These are phyloP conservation scores for Allium fistulosum DNA, from an alignment of 106 monocot species.

Conservation along the genomic window DNA sequence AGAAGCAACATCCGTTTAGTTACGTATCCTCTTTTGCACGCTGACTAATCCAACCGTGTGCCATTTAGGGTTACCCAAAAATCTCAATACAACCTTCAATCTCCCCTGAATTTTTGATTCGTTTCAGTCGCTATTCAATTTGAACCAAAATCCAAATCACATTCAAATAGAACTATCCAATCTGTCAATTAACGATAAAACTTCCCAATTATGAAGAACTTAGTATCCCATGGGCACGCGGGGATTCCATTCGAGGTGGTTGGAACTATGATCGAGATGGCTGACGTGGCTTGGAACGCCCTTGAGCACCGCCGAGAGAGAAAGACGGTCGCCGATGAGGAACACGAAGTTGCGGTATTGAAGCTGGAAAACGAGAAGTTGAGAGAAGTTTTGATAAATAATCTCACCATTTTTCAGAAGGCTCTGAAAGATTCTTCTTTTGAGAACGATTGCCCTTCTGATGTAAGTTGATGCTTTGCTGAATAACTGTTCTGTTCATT, in stretches of 20 bases:
- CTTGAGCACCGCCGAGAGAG: slow-evolving; percentile 55
- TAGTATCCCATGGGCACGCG: slow-evolving; percentile 14
- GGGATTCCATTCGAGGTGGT: slow-evolving; percentile 63
- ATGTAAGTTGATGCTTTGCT: slow-evolving; percentile 31
- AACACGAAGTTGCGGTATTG: slow-evolving; percentile 23
- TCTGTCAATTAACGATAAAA: no score
- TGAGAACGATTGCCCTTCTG: slow-evolving; percentile 61
- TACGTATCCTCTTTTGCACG: no score
- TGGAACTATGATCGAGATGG: slow-evolving; percentile 75
- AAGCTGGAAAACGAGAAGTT: slow-evolving; percentile 62
- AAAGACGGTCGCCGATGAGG: slow-evolving; percentile 7
- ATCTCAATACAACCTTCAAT: no score
- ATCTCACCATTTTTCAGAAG: slow-evolving; percentile 42
- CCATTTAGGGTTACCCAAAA: no score
- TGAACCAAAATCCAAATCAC: no score
- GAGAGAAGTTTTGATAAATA: slow-evolving; percentile 36
- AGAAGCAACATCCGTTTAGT: no score
- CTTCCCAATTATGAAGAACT: no score
- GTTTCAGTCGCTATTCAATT: no score
- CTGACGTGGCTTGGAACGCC: slow-evolving; percentile 83
- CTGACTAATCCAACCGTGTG: no score
- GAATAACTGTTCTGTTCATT: neutral
- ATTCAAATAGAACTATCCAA: no score
- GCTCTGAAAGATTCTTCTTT: slow-evolving; percentile 34
- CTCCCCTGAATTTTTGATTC: no score